These are phyloP conservation scores for Phaeosphaeria sp. DNA, from an alignment of 2,329 filamentous ascomycete genomes.

Conservation along the genomic window DNA sequence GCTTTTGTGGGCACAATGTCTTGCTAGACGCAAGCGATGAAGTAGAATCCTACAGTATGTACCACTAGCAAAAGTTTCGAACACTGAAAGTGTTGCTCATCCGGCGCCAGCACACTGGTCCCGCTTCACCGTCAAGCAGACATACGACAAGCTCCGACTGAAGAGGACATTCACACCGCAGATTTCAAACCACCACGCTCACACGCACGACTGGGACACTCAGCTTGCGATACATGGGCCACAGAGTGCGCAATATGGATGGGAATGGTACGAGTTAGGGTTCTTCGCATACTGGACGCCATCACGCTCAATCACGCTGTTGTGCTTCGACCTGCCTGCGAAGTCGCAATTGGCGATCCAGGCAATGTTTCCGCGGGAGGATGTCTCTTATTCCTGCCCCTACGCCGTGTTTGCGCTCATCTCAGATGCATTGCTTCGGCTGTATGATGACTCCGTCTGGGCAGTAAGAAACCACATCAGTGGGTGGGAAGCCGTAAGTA, in stretches of 20 bases:
- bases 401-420: conserved; percentile 14
- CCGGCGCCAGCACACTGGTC: neutral
- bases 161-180: conserved; percentile 19
- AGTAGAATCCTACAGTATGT: conserved; percentile 4
- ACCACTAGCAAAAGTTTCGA: too few relatives aligned
- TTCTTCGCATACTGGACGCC: conserved; percentile 14
- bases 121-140: neutral
- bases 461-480: conserved; percentile 22
- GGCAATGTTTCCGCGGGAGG: neutral
- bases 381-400: neutral
- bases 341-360: conserved; percentile 10
- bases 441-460: conserved; percentile 24
- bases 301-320: conserved; percentile 1
- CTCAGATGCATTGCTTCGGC: conserved; percentile 11
- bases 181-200: conserved; percentile 1
- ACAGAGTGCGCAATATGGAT: conserved; percentile 7
- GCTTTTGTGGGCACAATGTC: conserved; percentile 12
- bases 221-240: neutral
- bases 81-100: too few relatives aligned
- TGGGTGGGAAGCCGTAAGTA: conserved; percentile 22
- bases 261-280: conserved; percentile 22
- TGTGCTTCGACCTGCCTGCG: conserved; percentile 18
- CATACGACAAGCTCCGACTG: conserved; percentile 9
- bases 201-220: neutral
- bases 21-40: conserved; percentile 5